phyloP scores from a whole-genome alignment of 805 yeast species.

The Candida ponderosae region DNA sequence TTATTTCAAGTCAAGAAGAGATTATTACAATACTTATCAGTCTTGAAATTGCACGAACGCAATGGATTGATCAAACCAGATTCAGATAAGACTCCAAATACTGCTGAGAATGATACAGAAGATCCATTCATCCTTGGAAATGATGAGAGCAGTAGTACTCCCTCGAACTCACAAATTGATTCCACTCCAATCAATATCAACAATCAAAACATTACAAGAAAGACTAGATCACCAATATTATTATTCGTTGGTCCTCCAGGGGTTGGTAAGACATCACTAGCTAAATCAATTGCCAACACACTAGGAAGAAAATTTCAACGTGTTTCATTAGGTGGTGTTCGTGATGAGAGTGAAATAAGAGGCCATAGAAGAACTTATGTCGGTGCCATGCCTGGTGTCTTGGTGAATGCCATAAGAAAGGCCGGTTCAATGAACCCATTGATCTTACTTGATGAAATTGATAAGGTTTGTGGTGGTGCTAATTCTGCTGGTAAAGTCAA shows the following conservation, averaged over 20 bases:
- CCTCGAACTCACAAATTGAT: conserved; percentile 6
- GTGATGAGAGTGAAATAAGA: conserved; percentile 82
- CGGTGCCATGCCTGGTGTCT: conserved; percentile 86
- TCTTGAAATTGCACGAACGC: conserved; percentile 44
- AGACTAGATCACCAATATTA: conserved; percentile 58
- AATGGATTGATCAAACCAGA: conserved; percentile 7
- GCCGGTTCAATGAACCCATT: conserved; percentile 78
- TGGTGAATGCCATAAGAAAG: conserved; percentile 69
- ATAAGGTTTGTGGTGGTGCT: conserved; percentile 58
- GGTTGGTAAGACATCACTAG: conserved; percentile 84
- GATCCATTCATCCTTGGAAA: too few relatives aligned
- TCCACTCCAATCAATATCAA: not conserved
- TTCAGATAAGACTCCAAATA: conserved; percentile 1
- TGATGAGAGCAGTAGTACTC: too few relatives aligned
- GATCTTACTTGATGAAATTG: conserved; percentile 77
- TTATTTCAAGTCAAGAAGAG: conserved; percentile 66
- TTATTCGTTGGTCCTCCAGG: conserved; percentile 91
- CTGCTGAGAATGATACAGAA: too few relatives aligned
- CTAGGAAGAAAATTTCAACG: conserved; percentile 71
- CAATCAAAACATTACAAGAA: not conserved
- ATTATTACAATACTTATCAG: conserved; percentile 72
- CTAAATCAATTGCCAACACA: conserved; percentile 71
- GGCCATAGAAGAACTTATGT: conserved; percentile 90
- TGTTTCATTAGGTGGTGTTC: conserved; percentile 78
- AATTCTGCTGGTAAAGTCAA: conserved; percentile 36